These are phyloP conservation scores for Cadophora sp. DNA, from an alignment of 2,329 filamentous ascomycete genomes.

Conservation along the genomic window DNA sequence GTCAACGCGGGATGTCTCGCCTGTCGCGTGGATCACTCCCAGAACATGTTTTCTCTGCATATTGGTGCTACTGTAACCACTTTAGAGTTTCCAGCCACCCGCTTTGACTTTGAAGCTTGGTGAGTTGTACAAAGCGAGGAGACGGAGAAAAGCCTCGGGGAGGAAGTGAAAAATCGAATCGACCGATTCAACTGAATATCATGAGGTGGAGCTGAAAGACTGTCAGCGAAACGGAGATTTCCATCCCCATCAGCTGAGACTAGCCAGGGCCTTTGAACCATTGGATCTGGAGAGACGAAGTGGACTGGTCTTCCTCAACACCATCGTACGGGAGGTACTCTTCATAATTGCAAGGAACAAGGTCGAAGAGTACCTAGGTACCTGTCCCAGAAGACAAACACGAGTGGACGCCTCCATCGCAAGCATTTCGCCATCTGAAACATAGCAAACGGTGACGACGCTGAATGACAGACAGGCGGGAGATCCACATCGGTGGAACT, in stretches of 20 bases:
- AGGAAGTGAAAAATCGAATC: neutral
- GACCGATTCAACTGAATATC: neutral
- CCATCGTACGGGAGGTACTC: neutral
- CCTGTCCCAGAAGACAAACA: neutral
- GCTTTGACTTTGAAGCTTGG: neutral
- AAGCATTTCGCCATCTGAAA: conserved; percentile 12
- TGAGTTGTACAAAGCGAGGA: neutral
- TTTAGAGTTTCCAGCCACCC: neutral
- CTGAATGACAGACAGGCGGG: conserved; percentile 4
- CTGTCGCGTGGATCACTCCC: neutral
- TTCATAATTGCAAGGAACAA: neutral
- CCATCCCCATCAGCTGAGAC: neutral
- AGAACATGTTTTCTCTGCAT: neutral
- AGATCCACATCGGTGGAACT: neutral
- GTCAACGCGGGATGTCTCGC: neutral
- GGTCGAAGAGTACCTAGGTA: neutral
- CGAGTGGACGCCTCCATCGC: conserved; percentile 14
- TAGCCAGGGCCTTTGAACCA: neutral
- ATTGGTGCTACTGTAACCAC: neutral
- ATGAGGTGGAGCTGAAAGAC: neutral
- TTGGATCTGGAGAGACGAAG: neutral
- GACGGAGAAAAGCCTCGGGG: neutral
- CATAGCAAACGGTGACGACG: neutral
- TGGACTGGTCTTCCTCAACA: neutral
- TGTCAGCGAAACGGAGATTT: neutral